Evolutionary conservation across 2,329 filamentous ascomycete species (phyloP).

Genomic region (Alternaria sp.): DNA sequence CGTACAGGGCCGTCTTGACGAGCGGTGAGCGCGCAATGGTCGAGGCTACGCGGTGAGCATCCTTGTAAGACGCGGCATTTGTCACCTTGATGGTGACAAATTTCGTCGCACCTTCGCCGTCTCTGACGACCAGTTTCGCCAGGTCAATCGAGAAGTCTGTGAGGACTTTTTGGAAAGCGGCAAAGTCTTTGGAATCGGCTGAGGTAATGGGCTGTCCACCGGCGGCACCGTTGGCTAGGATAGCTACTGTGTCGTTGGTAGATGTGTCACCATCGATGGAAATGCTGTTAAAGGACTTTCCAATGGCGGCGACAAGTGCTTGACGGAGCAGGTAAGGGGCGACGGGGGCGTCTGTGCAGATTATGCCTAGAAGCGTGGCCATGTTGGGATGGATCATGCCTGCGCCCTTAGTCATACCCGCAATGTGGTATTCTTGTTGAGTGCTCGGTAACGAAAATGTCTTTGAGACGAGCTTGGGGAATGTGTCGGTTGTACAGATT

Average conservation of each 20-base stretch:
- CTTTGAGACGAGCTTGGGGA: constrained; percentile 90
- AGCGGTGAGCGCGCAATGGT: constrained; percentile 90
- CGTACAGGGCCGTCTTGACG: constrained; percentile 97
- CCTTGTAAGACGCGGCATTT: constrained; percentile 71
- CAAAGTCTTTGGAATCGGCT: constrained; percentile 66
- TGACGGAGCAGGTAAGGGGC: constrained; percentile 69
- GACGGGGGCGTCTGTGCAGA: constrained; percentile 90
- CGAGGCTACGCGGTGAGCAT: constrained; percentile 80
- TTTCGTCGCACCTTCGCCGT: constrained; percentile 97
- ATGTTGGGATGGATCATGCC: constrained; percentile 99
- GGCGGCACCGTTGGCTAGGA: constrained; percentile 94
- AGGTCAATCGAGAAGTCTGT: constrained; percentile 82
- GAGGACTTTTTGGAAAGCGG: constrained; percentile 73
- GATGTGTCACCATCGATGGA: constrained; percentile 96
- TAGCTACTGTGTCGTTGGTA: constrained; percentile 93
- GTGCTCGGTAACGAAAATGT: constrained; percentile 85
- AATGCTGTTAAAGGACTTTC: constrained; percentile 93
- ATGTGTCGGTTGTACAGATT: constrained; percentile 98
- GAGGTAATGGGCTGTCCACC: constrained; percentile 70
- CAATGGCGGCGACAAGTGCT: constrained; percentile 75
- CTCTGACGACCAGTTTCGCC: constrained; percentile 90
- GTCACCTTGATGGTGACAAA: constrained; percentile 91
- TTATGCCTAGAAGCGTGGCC: constrained; percentile 90
- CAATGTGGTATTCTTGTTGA: constrained; percentile 79
- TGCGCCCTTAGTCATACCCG: constrained; percentile 96